These are phyloP conservation scores for Fusarium nelsonii DNA, from an alignment of 2,329 filamentous ascomycete species.

Conservation along the genomic window DNA sequence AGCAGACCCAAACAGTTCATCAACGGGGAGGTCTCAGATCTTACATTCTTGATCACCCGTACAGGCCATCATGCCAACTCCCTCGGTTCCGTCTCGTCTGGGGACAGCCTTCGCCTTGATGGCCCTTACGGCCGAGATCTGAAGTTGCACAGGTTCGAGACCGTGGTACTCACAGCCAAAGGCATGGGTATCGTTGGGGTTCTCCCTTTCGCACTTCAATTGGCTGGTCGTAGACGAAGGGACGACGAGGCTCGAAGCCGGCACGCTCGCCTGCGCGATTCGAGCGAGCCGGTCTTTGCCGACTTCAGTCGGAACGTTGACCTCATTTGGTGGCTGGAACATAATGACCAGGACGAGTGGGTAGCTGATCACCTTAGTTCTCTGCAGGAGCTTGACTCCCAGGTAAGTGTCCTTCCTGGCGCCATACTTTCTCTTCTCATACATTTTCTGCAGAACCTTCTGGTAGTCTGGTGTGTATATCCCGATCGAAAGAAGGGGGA, in stretches of 20 bases:
- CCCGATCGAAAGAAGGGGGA: not conserved
- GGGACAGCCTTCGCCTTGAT: not conserved
- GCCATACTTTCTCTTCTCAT: too few relatives aligned
- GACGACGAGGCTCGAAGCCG: not conserved
- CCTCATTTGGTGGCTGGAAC: slow-evolving; percentile 3
- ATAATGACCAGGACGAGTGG: slow-evolving; percentile 1
- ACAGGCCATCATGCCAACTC: not conserved
- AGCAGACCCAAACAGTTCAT: not conserved
- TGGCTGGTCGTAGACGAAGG: not conserved
- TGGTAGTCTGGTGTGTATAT: slow-evolving; percentile 1
- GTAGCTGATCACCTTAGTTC: not conserved
- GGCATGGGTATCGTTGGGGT: not conserved
- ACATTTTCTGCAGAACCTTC: too few relatives aligned
- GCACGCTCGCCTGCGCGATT: not conserved
- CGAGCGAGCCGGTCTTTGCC: slow-evolving; percentile 1
- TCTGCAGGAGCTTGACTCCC: not conserved
- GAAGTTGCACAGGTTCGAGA: not conserved
- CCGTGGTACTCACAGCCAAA: slow-evolving; percentile 3
- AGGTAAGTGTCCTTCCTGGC: too few relatives aligned
- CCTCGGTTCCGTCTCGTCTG: not conserved
- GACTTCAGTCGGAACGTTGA: slow-evolving; percentile 1
- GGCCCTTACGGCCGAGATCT: slow-evolving; percentile 3
- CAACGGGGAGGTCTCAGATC: not conserved
- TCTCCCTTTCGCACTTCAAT: not conserved
- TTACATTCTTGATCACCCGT: not conserved